Evolutionary conservation across 768 basidiomycete species (phyloP).

Genomic region (Suillus clintonianus): DNA sequence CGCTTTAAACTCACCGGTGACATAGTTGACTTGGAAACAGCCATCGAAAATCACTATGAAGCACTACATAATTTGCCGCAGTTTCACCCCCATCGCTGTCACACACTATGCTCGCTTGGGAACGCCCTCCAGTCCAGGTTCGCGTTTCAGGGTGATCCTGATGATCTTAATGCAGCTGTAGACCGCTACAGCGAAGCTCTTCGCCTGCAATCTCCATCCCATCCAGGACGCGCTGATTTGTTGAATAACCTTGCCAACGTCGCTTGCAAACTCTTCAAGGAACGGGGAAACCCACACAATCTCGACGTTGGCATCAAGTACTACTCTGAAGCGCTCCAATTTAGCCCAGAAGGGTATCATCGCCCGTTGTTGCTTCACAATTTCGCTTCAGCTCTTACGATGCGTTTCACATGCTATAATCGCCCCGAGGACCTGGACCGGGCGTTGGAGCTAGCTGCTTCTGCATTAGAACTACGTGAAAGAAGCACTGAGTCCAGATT

Average conservation of each 20-base stretch:
- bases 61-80: conserved; percentile 1
- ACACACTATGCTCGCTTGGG: conserved; percentile 21
- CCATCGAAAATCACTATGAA: conserved; percentile 17
- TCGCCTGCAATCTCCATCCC: neutral
- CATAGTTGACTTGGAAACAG: conserved; percentile 24
- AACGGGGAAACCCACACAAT: conserved; percentile 20
- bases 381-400: conserved; percentile 17
- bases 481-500: conserved; percentile 19
- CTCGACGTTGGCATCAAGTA: conserved; percentile 25
- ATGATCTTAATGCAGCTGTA: conserved; percentile 3
- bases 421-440: conserved; percentile 22
- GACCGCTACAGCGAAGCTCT: conserved; percentile 7
- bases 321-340: conserved; percentile 27
- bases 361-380: conserved; percentile 9
- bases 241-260: conserved; percentile 15
- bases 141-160: neutral
- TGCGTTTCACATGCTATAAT: conserved; percentile 18
- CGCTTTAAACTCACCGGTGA: conserved; percentile 23
- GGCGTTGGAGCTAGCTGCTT: conserved; percentile 25
- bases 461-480: conserved; percentile 16
- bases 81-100: conserved; percentile 10
- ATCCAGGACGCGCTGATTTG: conserved; percentile 6
- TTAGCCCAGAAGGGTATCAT: conserved; percentile 9
- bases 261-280: conserved; percentile 27
- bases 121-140: conserved; percentile 4